Percentiles rank a stretch among this genome's conserved stretches.
Evolutionary conservation across 2,329 filamentous ascomycete species (phyloP).

Genomic region (Cladosporium halotolerans): DNA sequence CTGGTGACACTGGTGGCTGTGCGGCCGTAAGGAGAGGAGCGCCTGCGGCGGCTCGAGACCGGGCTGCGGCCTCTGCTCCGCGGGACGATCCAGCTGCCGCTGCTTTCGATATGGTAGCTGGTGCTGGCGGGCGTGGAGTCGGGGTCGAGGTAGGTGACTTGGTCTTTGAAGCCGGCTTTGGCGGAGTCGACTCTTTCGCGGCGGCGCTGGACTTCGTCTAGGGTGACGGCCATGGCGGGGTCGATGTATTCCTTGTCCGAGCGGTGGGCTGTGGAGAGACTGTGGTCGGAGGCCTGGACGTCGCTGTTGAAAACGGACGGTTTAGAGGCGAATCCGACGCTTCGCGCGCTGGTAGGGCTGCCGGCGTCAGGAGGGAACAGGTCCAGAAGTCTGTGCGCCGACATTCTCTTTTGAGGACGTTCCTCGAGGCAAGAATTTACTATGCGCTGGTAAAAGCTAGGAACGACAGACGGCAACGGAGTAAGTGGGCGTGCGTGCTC

Average conservation of each 20-base stretch:
- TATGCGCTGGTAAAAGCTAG: constrained; percentile 70
- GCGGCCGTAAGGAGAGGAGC: constrained; percentile 30
- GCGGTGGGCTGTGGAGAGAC: constrained; percentile 34
- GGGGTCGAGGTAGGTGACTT: constrained; percentile 28
- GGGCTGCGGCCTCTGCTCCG: constrained; percentile 31
- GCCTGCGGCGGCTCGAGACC: constrained; percentile 26
- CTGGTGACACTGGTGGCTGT: constrained; percentile 20
- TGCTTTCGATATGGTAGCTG: constrained; percentile 38
- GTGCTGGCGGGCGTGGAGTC: constrained; percentile 37
- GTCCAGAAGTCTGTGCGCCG: constrained; percentile 65
- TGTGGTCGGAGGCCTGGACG: constrained; percentile 27
- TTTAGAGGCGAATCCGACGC: constrained; percentile 2
- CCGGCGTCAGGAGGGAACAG: constrained; percentile 54
- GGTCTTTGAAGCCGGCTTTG: constrained; percentile 16
- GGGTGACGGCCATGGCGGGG: constrained; percentile 37
- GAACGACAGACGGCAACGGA: constrained; percentile 54
- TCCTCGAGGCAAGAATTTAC: constrained; percentile 71
- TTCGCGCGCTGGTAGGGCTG: constrained; percentile 2
- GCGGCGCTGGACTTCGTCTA: constrained; percentile 36
- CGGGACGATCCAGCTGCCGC: constrained; percentile 39
- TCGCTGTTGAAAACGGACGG: not conserved
- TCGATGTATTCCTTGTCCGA: constrained; percentile 45
- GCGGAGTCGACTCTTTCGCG: constrained; percentile 11
- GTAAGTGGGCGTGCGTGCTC: constrained; percentile 68
- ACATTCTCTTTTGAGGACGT: constrained; percentile 63